phyloP scores from a whole-genome alignment of 768 basidiomycete genomes.

The Lyophyllum atratum region DNA sequence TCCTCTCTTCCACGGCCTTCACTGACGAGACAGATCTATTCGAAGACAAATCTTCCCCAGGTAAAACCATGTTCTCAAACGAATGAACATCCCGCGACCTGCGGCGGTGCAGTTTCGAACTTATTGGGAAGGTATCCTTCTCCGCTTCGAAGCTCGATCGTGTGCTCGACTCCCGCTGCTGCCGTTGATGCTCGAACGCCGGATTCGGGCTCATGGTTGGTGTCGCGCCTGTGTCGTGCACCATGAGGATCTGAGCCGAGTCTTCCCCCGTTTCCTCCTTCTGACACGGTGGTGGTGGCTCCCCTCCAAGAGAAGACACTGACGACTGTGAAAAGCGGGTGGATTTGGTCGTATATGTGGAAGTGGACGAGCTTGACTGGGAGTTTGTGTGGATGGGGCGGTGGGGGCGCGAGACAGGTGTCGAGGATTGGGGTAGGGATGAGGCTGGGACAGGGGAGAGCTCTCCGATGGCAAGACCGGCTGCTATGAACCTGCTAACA shows the following conservation, averaged over 20 bases:
- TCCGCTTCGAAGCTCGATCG: constrained; percentile 5
- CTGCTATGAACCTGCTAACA: constrained; percentile 56
- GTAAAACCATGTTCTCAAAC: background rate
- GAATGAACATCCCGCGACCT: constrained; percentile 23
- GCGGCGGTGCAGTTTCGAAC: constrained; percentile 21
- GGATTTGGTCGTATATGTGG: constrained; percentile 24
- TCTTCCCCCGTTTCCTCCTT: constrained; percentile 22
- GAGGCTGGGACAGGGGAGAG: constrained; percentile 21
- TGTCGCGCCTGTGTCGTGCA: constrained; percentile 51
- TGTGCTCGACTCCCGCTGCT: constrained; percentile 23
- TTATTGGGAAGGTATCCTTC: constrained; percentile 9
- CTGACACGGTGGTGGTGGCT: constrained; percentile 16
- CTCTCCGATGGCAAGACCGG: constrained; percentile 35
- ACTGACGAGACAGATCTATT: constrained; percentile 12
- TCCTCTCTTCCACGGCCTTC: constrained; percentile 1
- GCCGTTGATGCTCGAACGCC: constrained; percentile 32
- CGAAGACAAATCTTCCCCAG: background rate
- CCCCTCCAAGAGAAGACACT: constrained; percentile 44
- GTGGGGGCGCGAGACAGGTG: background rate
- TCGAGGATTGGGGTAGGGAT: background rate
- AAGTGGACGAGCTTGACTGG: constrained; percentile 15
- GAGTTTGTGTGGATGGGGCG: constrained; percentile 11
- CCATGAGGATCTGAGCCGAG: constrained; percentile 38
- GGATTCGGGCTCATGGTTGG: constrained; percentile 52
- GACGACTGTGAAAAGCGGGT: constrained; percentile 48